Percentiles rank a stretch among this genome's conserved stretches.
phyloP scores from a whole-genome alignment of 2,329 filamentous ascomycete species.

The Fusarium nygamai region DNA sequence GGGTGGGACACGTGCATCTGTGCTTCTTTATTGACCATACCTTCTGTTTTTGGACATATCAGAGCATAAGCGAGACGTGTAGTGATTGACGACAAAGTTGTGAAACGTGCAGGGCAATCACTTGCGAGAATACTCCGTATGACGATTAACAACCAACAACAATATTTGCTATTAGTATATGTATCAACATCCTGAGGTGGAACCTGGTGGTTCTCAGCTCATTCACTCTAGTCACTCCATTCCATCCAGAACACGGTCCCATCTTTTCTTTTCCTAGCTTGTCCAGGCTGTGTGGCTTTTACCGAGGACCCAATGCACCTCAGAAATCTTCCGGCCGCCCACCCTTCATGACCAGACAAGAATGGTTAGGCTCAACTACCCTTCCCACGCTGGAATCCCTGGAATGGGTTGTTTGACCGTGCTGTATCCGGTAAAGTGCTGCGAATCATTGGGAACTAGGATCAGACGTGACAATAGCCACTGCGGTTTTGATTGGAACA shows the following conservation, averaged over 20 bases:
- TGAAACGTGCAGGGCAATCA: slow-evolving; percentile 15
- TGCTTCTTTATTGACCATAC: not conserved
- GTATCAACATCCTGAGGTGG: not conserved
- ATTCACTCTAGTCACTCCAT: slow-evolving; percentile 17
- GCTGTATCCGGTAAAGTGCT: slow-evolving; percentile 34
- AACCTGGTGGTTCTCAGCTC: slow-evolving; percentile 14
- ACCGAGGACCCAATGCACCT: slow-evolving; percentile 13
- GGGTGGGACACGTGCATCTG: slow-evolving; percentile 30
- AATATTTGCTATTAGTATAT: not conserved
- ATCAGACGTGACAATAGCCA: slow-evolving; percentile 10
- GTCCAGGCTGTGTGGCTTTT: not conserved
- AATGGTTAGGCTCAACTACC: slow-evolving; percentile 13
- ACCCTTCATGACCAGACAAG: slow-evolving; percentile 18
- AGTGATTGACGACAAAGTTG: not conserved
- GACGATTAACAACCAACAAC: not conserved
- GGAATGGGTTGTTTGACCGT: slow-evolving; percentile 26
- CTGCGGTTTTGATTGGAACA: slow-evolving; percentile 35
- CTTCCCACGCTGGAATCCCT: slow-evolving; percentile 7
- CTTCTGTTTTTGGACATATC: slow-evolving; percentile 17
- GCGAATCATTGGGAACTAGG: slow-evolving; percentile 21
- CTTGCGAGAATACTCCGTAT: not conserved
- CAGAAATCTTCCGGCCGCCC: slow-evolving; percentile 25
- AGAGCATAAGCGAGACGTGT: slow-evolving; percentile 7
- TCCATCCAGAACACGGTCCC: not conserved
- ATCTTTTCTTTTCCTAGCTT: slow-evolving; percentile 21